These are phyloP conservation scores for Colletotrichum cordylinicola DNA, from an alignment of 2,329 filamentous ascomycete genomes.

Conservation along the genomic window DNA sequence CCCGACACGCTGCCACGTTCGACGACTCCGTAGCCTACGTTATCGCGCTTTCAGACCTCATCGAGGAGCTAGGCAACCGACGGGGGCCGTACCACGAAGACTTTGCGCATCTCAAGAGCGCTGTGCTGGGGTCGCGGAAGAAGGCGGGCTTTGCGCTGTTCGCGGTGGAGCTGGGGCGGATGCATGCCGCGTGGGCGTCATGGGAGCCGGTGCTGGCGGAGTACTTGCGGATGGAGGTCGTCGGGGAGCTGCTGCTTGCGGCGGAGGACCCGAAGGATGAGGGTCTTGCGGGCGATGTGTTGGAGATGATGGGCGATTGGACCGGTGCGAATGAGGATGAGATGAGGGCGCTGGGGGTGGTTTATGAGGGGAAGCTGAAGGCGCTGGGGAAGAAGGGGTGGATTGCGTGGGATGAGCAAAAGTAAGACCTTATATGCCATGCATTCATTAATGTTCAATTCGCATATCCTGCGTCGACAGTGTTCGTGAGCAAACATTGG, in stretches of 20 bases:
- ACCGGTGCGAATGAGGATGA: neutral
- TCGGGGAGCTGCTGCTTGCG: neutral
- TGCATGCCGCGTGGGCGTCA: neutral
- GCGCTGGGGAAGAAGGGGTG: neutral
- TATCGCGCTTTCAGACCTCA: conserved; percentile 13
- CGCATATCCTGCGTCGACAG: neutral
- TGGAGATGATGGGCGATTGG: neutral
- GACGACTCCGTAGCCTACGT: neutral
- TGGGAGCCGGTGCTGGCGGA: neutral
- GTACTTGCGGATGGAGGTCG: neutral
- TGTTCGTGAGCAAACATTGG: neutral
- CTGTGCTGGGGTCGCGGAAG: neutral
- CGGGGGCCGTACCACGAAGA: conserved; percentile 28
- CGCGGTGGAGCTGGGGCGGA: neutral
- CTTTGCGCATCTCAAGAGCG: conserved; percentile 21
- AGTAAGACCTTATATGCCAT: neutral
- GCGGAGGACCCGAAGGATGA: neutral
- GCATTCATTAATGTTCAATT: neutral
- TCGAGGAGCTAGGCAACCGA: conserved; percentile 16
- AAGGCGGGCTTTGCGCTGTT: neutral
- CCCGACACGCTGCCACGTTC: neutral
- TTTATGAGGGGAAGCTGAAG: neutral
- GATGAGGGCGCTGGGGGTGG: neutral
- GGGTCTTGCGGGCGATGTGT: neutral
- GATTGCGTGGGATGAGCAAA: neutral